Evolutionary conservation across 345 rosid species (phyloP).

Genomic region (Hibiscus mutabilis): DNA sequence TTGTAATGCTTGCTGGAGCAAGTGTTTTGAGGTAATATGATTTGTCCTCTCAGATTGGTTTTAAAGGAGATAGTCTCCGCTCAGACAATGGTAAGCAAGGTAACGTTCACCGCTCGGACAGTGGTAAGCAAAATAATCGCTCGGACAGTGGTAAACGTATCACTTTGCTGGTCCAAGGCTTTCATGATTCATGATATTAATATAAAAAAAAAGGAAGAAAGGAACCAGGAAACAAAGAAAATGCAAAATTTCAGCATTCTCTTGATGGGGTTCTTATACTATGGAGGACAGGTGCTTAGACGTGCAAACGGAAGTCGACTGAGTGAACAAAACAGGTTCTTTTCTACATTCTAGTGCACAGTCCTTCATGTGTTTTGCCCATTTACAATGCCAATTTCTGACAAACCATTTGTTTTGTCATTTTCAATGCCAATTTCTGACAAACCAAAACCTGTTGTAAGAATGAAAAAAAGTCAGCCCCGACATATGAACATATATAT

Average conservation of each 20-base stretch:
- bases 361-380: slow-evolving; percentile 19
- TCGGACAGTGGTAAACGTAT: slow-evolving; percentile 62
- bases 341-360: slow-evolving; percentile 13
- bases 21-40: slow-evolving; percentile 19
- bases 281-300: slow-evolving; percentile 61
- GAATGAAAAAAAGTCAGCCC: neutral
- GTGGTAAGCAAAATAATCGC: neutral
- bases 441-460: neutral
- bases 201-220: neutral
- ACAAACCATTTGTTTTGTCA: neutral
- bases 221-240: neutral
- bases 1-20: slow-evolving; percentile 13
- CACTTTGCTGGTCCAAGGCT: slow-evolving; percentile 72
- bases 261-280: slow-evolving; percentile 65
- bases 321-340: slow-evolving; percentile 18
- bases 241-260: neutral
- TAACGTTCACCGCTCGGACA: neutral
- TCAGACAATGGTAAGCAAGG: slow-evolving; percentile 31
- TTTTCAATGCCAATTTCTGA: slow-evolving; percentile 13
- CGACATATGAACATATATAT: slow-evolving; percentile 5
- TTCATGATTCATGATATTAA: slow-evolving; percentile 74
- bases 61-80: slow-evolving; percentile 73
- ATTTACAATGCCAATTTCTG: slow-evolving; percentile 14
- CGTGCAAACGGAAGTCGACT: slow-evolving; percentile 39
- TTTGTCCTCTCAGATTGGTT: slow-evolving; percentile 65